Conservation (phyloP, 2,329 filamentous ascomycete genomes). For the Aspergillus quadricinctus region DNA sequence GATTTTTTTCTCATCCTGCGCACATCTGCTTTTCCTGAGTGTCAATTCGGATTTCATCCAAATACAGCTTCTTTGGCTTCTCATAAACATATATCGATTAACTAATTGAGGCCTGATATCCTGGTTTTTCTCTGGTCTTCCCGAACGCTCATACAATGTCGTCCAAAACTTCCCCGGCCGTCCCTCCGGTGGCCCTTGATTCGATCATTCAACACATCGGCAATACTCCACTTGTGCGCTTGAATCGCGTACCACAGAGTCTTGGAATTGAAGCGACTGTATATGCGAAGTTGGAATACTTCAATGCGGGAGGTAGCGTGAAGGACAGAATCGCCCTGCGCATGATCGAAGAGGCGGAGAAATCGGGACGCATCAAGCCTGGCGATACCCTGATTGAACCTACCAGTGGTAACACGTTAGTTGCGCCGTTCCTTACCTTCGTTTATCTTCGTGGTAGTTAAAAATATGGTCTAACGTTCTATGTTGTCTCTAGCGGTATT, state of each 20-base stretch:
- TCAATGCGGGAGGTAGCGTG: slow-evolving; percentile 90
- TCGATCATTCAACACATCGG: slow-evolving; percentile 85
- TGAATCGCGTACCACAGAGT: slow-evolving; percentile 89
- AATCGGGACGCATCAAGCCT: slow-evolving; percentile 86
- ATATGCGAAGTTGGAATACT: slow-evolving; percentile 87
- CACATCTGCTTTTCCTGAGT: not conserved
- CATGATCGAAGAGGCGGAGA: slow-evolving; percentile 96
- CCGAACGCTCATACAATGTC: slow-evolving; percentile 37
- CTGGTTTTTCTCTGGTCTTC: not conserved
- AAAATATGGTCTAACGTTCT: not conserved
- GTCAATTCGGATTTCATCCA: not conserved
- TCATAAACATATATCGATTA: not conserved
- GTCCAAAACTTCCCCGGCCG: slow-evolving; percentile 45
- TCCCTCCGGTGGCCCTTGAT: slow-evolving; percentile 55
- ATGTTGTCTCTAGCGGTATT: slow-evolving; percentile 58
- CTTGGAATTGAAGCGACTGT: slow-evolving; percentile 84
- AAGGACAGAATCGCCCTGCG: slow-evolving; percentile 94
- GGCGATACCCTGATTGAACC: slow-evolving; percentile 97
- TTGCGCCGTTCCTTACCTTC: slow-evolving; percentile 4
- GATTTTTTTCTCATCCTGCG: not conserved
- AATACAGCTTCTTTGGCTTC: not conserved
- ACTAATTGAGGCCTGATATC: not conserved
- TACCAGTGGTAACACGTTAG: slow-evolving; percentile 85
- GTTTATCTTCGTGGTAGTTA: not conserved
- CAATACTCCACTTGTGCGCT: slow-evolving; percentile 88